phyloP scores from a whole-genome alignment of 352 stramenopile species.

The Globisporangium carolinianum region DNA sequence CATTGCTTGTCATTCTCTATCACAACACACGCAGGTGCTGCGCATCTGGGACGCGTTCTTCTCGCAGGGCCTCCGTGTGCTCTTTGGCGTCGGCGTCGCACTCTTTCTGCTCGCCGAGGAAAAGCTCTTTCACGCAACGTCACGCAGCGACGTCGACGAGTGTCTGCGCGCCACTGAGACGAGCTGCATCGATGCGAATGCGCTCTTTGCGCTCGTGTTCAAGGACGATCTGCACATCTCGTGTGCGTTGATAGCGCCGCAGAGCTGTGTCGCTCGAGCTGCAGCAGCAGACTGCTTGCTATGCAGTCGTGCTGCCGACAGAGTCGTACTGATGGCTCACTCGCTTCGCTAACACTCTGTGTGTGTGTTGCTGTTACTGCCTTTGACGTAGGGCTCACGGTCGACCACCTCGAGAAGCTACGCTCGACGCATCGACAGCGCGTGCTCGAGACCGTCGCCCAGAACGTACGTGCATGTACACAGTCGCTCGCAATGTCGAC shows the following conservation, averaged over 20 bases:
- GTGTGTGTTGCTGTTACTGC: neutral
- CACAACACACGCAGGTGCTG: conserved; percentile 28
- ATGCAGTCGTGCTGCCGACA: too few species aligned
- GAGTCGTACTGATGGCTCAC: too few species aligned
- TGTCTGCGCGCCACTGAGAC: conserved; percentile 45
- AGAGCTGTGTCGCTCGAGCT: too few species aligned
- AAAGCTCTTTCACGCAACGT: conserved; percentile 58
- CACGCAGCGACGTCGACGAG: conserved; percentile 35
- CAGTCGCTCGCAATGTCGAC: too few species aligned
- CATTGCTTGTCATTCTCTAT: neutral
- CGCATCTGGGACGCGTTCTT: conserved; percentile 80
- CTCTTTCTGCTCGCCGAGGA: conserved; percentile 64
- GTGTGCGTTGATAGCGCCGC: conserved; percentile 29
- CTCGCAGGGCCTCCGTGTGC: conserved; percentile 53
- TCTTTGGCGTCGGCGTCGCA: conserved; percentile 63
- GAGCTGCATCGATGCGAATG: conserved; percentile 63
- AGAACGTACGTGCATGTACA: conserved; percentile 24
- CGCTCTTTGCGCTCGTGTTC: conserved; percentile 64
- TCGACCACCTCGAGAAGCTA: conserved; percentile 59
- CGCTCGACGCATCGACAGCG: conserved; percentile 40
- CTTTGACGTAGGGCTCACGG: conserved; percentile 35
- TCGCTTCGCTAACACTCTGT: neutral
- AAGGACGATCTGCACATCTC: conserved; percentile 77
- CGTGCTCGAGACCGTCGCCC: conserved; percentile 43
- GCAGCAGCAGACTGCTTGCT: too few species aligned